phyloP scores from a whole-genome alignment of 768 basidiomycete species.

The Nidularia pulvinata region DNA sequence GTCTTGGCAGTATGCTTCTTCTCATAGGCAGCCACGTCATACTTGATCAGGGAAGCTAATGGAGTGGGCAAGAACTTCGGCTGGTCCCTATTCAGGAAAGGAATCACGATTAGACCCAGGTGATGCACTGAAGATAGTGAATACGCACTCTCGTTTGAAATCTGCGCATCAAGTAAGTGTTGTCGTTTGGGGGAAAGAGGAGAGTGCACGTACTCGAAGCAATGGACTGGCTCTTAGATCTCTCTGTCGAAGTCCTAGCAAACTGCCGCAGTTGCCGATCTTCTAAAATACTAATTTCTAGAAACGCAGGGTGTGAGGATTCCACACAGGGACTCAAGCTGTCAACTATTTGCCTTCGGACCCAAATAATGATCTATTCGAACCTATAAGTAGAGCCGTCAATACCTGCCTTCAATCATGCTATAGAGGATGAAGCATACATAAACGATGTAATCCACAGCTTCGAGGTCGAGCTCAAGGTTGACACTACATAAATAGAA shows the following conservation, averaged over 20 bases:
- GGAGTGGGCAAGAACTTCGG: conserved; percentile 28
- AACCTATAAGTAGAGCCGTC: conserved; percentile 20
- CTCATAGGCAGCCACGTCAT: conserved; percentile 31
- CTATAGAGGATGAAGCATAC: conserved; percentile 16
- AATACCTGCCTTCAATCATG: background rate
- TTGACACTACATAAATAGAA: conserved; percentile 39
- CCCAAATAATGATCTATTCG: conserved; percentile 28
- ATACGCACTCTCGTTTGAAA: conserved; percentile 28
- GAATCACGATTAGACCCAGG: background rate
- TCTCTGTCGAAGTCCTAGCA: conserved; percentile 37
- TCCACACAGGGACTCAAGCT: background rate
- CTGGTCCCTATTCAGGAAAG: conserved; percentile 20
- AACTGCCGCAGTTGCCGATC: conserved; percentile 36
- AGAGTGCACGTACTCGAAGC: conserved; percentile 32
- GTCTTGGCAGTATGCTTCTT: conserved; percentile 23
- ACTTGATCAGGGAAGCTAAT: conserved; percentile 28
- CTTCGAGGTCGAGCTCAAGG: conserved; percentile 36
- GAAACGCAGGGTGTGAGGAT: background rate
- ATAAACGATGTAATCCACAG: conserved; percentile 43
- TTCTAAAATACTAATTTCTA: conserved; percentile 15
- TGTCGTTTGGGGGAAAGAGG: background rate
- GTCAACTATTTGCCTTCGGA: background rate
- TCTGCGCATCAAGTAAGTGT: conserved; percentile 12
- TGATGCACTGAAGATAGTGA: background rate
- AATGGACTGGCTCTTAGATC: conserved; percentile 44